These are phyloP conservation scores for Groenewaldozyma sp. DNA, from an alignment of 1,139 yeast genomes.

Conservation along the genomic window DNA sequence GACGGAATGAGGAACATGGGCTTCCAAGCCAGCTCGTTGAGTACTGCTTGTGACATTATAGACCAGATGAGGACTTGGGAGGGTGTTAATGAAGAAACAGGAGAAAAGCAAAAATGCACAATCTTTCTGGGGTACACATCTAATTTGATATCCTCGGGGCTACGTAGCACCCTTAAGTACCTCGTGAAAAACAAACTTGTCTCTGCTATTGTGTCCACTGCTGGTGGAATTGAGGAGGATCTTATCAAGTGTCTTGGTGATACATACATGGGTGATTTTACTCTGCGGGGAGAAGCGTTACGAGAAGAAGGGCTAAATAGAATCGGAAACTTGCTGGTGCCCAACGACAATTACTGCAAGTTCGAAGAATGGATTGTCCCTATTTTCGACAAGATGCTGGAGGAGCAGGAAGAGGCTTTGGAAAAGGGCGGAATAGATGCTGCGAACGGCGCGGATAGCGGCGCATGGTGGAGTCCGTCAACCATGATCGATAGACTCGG, in stretches of 20 bases:
- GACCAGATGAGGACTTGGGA: slow-evolving; percentile 89
- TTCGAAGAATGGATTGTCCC: slow-evolving; percentile 99
- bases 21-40: slow-evolving; percentile 87
- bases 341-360: slow-evolving; percentile 93
- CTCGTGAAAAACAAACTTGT: slow-evolving; percentile 91
- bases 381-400: slow-evolving; percentile 71
- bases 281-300: slow-evolving; percentile 66
- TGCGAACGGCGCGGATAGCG: slow-evolving; percentile 52
- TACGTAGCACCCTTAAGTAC: slow-evolving; percentile 81
- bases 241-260: slow-evolving; percentile 92
- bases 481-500: slow-evolving; percentile 87
- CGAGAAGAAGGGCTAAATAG: slow-evolving; percentile 96
- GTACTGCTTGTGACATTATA: slow-evolving; percentile 83
- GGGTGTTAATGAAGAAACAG: slow-evolving; percentile 78
- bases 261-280: slow-evolving; percentile 86
- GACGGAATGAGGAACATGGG: slow-evolving; percentile 90
- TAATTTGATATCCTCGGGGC: slow-evolving; percentile 89
- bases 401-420: slow-evolving; percentile 74
- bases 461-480: slow-evolving; percentile 80
- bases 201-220: slow-evolving; percentile 88
- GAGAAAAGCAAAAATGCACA: slow-evolving; percentile 61
- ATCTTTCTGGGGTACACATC: slow-evolving; percentile 95
- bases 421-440: slow-evolving; percentile 34
- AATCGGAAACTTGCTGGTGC: slow-evolving; percentile 92
- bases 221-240: slow-evolving; percentile 98